Conservation (phyloP, 1,284 basidiomycete species). For the Xerocomus nothofagi region DNA sequence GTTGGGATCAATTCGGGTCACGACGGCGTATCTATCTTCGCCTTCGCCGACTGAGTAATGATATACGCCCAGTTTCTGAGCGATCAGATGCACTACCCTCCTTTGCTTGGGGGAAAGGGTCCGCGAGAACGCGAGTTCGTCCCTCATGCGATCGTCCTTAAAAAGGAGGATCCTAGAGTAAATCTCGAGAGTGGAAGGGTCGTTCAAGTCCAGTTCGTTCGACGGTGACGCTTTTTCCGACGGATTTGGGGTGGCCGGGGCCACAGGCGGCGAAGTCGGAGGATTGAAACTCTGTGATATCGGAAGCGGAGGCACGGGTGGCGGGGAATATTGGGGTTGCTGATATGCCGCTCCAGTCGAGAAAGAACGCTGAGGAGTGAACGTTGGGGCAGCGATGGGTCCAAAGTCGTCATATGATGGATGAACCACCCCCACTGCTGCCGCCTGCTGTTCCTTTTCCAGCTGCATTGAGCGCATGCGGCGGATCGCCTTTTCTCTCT, state of each 20-base stretch:
- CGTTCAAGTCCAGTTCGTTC: constrained; percentile 90
- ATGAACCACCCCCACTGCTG: constrained; percentile 20
- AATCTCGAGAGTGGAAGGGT: constrained; percentile 93
- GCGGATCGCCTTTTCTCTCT: constrained; percentile 97
- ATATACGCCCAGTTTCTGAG: constrained; percentile 93
- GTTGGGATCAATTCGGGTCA: constrained; percentile 81
- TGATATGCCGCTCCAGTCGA: constrained; percentile 60
- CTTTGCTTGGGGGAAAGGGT: constrained; percentile 84
- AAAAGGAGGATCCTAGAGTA: constrained; percentile 96
- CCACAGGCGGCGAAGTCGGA: constrained; percentile 47
- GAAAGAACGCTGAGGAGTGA: constrained; percentile 62
- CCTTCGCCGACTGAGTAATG: constrained; percentile 94
- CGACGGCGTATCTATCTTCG: constrained; percentile 90
- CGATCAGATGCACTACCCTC: constrained; percentile 92
- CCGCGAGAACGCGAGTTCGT: constrained; percentile 94
- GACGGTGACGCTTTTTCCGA: constrained; percentile 55
- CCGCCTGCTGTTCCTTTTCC: constrained; percentile 67
- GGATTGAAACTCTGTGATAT: constrained; percentile 54
- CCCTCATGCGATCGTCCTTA: constrained; percentile 97
- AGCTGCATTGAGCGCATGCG: constrained; percentile 97
- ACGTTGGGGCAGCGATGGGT: constrained; percentile 45
- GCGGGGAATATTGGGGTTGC: constrained; percentile 58
- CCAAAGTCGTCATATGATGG: constrained; percentile 73
- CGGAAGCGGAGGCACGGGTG: constrained; percentile 58
- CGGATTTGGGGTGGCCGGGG: constrained; percentile 57